Base-by-base conservation (phyloP, 768 basidiomycete genomes). In the Hirschioporus abietinus region DNA sequence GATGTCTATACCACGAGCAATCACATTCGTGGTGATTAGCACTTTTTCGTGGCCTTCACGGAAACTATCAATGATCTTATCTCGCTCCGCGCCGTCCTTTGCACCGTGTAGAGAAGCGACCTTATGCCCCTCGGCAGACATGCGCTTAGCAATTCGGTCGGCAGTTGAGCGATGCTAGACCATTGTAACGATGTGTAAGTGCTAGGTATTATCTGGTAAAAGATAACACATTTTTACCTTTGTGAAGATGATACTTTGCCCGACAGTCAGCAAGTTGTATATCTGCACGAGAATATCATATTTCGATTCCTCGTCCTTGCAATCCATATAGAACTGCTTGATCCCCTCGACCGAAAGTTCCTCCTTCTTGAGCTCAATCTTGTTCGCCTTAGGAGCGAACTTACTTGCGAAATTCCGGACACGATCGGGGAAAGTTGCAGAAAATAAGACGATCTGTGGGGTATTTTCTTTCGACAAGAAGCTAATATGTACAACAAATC, bases 211-310 rank as follows among this genome's bases (percentile, higher is more conserved):
- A 64, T 66, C 65, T 26, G 67, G 34, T 5, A 52, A 61, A 7
- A 57, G 10, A 60, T 62, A 26, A 30, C 66, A 78, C 86, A 64
- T 59, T n/a, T n/a, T n/a, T 8, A 93, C 95, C 78, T 93, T 89
- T 77, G 95, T 96, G 80, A 99, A 99, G 71, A 99, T 99, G 76
- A 99, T 99, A 76, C 93, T 96, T 77, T 99, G 97, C 0, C 97
- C 97, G 66, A 99, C 91, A 1, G 95, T 96, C 75, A 99, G 81
- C 36, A 97, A 82, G 66, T 87, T 85, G 76, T 99, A 99, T 23
- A 99, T 79, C 64, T 87, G 88, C 35, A 96, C 93, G 59, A 99
- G 82, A 63, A 98, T 93, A 68, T 98, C 95, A 76, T 95, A 99
- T 86, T 99, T 98, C 72, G 94, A 88, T 35, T 93, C 88, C 74